A percentile compares a stretch with the other conserved stretches of the same genome.
Conservation (phyloP, 1,284 basidiomycete genomes). For the Ceratorhiza oryzae-sativae region DNA sequence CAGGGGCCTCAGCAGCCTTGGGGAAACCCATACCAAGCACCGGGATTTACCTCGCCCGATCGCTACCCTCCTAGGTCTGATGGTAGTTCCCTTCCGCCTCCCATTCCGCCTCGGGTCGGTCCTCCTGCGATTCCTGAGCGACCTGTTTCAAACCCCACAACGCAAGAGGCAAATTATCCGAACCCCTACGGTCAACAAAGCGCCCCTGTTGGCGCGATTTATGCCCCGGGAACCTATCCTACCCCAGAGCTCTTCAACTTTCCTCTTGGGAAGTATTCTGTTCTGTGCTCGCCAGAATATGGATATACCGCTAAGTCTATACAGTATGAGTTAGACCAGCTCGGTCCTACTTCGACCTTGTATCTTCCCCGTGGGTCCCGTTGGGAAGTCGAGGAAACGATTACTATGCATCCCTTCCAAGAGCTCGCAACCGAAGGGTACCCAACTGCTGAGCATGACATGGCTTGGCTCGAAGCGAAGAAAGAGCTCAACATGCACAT, state of each 20-base stretch:
- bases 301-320: constrained; percentile 43
- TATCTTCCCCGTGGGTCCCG: constrained; percentile 44
- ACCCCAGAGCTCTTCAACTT: constrained; percentile 45
- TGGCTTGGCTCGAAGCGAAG: constrained; percentile 45
- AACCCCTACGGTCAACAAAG: not conserved
- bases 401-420: constrained; percentile 44
- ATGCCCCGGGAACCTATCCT: constrained; percentile 45
- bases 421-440: constrained; percentile 47
- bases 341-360: constrained; percentile 45
- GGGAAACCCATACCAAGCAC: not conserved
- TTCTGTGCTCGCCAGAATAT: constrained; percentile 38
- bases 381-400: constrained; percentile 43
- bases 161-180: not conserved
- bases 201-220: constrained; percentile 43
- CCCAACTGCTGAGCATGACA: constrained; percentile 44
- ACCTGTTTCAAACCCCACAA: not conserved
- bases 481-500: constrained; percentile 42
- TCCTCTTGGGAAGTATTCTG: constrained; percentile 42
- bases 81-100: constrained; percentile 6
- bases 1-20: constrained; percentile 1
- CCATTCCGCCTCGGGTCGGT: constrained; percentile 14
- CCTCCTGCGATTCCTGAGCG: constrained; percentile 23
- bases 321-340: constrained; percentile 43
- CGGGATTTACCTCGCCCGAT: constrained; percentile 8
- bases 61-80: not conserved